These are phyloP conservation scores for Recurvomyces mirabilis DNA, from an alignment of 495 filamentous ascomycete genomes.

Conservation along the genomic window DNA sequence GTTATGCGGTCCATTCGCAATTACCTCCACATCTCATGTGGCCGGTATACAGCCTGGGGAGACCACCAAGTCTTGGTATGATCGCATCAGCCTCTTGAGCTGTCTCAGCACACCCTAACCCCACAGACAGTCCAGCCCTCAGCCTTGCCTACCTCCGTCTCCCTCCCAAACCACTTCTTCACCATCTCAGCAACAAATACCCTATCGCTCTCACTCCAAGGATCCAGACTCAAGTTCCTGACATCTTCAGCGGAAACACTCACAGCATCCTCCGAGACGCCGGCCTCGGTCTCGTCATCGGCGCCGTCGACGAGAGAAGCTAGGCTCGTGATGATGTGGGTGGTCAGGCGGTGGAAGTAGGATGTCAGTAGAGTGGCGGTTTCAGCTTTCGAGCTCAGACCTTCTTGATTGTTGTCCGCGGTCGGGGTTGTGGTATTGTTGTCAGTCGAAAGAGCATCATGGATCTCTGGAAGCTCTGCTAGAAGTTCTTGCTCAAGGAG, in stretches of 20 bases:
- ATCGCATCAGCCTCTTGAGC: too few species aligned
- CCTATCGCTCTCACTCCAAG: slow-evolving; percentile 71
- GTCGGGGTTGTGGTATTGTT: slow-evolving; percentile 26
- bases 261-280: slow-evolving; percentile 35
- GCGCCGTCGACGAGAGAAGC: slow-evolving; percentile 54
- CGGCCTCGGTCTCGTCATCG: slow-evolving; percentile 40
- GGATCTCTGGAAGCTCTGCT: slow-evolving; percentile 23
- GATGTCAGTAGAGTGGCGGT: slow-evolving; percentile 64
- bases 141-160: too few species aligned
- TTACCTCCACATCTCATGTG: too few species aligned
- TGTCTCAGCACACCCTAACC: too few species aligned
- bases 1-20: too few species aligned
- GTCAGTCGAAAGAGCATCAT: slow-evolving; percentile 17
- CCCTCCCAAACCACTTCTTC: slow-evolving; percentile 62
- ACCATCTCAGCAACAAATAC: slow-evolving; percentile 59
- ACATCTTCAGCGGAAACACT: slow-evolving; percentile 59
- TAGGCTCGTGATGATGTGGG: slow-evolving; percentile 55
- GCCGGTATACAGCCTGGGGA: too few species aligned
- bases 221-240: slow-evolving; percentile 69
- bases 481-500: slow-evolving; percentile 25
- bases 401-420: slow-evolving; percentile 34
- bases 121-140: too few species aligned
- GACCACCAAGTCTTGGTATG: too few species aligned
- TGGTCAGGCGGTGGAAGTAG: slow-evolving; percentile 84
- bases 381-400: neutral